Percentiles rank a stretch among this genome's conserved stretches.
Evolutionary conservation across 345 rosid species (phyloP).

Genomic region (Aquilaria yunnanensis): DNA sequence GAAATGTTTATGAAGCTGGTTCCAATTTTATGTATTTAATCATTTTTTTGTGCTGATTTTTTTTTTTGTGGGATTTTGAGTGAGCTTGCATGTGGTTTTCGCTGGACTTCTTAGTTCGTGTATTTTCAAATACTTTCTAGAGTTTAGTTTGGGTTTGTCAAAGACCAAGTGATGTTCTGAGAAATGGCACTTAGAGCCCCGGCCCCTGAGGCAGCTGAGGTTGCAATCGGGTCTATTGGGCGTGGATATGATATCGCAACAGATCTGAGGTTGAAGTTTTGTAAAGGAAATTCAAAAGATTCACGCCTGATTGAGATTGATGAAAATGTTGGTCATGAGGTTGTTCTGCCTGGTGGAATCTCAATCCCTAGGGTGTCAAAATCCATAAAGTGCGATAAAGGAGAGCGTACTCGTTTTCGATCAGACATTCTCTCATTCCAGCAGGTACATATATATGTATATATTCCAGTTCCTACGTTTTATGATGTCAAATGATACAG

Average conservation of each 20-base stretch:
- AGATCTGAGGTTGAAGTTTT: conserved; percentile 72
- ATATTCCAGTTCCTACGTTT: no score
- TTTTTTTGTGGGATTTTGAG: neutral
- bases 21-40: neutral
- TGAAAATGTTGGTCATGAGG: conserved; percentile 47
- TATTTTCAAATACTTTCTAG: conserved; percentile 10
- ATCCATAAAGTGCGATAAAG: conserved; percentile 79
- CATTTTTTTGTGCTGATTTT: neutral
- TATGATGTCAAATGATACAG: no score
- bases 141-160: conserved; percentile 10
- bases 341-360: conserved; percentile 82
- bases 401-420: conserved; percentile 55
- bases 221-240: conserved; percentile 83
- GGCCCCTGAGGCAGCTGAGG: conserved; percentile 76
- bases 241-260: conserved; percentile 75
- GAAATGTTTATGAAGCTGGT: neutral
- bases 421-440: conserved; percentile 69
- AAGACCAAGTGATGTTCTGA: conserved; percentile 31
- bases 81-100: neutral
- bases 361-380: conserved; percentile 66
- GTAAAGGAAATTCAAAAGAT: conserved; percentile 56
- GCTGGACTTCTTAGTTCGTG: neutral
- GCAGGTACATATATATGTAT: conserved; percentile 32
- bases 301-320: conserved; percentile 64
- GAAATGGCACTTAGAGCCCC: conserved; percentile 68